Evolutionary conservation across 306 rosid genomes (phyloP).

Genomic region (Vigna unguiculata): DNA sequence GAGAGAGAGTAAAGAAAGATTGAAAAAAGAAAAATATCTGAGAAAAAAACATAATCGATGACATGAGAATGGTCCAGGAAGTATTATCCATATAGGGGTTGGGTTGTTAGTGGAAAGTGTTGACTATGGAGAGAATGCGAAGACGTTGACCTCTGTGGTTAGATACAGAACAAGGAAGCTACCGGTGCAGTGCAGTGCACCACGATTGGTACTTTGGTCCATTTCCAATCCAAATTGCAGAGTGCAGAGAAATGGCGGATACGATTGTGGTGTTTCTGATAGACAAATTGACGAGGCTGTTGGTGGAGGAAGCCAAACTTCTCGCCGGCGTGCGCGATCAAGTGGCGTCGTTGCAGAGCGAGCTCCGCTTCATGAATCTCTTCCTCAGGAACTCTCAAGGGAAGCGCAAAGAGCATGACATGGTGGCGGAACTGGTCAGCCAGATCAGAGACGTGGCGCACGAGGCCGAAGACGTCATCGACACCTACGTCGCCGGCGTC

Average conservation of each 20-base stretch:
- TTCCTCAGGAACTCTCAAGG: conserved; percentile 29
- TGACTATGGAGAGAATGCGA: too few species aligned
- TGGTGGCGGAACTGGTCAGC: neutral
- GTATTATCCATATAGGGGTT: too few species aligned
- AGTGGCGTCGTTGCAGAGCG: neutral
- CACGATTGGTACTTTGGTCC: too few species aligned
- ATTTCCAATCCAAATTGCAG: neutral
- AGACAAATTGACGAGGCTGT: neutral
- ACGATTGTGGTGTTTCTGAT: neutral
- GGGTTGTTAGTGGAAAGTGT: too few species aligned
- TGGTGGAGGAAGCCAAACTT: neutral
- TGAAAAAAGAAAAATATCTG: too few species aligned
- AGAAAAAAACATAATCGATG: too few species aligned
- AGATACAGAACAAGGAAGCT: too few species aligned
- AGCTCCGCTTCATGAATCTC: neutral
- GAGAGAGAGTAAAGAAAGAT: too few species aligned
- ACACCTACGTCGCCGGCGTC: neutral
- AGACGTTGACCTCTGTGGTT: too few species aligned
- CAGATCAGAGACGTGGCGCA: conserved; percentile 36
- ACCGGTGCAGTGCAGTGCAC: too few species aligned
- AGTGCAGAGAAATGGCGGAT: conserved; percentile 2
- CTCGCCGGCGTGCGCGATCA: neutral
- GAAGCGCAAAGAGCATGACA: neutral
- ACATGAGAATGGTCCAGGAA: too few species aligned
- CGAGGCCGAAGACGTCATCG: conserved; percentile 39